Base-by-base conservation (phyloP, 345 rosid species). In the Linum usitatissimum region DNA sequence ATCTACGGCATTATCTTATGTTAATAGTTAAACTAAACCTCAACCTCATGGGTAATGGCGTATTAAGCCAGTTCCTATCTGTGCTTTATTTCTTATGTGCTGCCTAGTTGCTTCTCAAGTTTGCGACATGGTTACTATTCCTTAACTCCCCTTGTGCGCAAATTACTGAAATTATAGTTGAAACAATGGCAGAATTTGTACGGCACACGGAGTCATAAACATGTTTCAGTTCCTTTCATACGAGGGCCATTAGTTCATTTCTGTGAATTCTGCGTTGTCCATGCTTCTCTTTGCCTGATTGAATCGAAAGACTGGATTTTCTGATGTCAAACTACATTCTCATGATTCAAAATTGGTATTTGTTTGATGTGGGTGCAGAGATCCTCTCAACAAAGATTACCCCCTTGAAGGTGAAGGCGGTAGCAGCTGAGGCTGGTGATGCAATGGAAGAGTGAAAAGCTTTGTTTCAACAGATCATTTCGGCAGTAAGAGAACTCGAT, bases 361-460 rank as follows among this genome's bases (percentile, higher is more conserved):
- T 64, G 21, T 30, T 59, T 70, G 66, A 14, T 68, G n/a, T 74
- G 34, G 19, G 69, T 66, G 20, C 85, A 84, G 95, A 88, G 88
- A 80, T 88, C 64, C 88, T 88, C 30, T 20, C 68, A 23, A 86
- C 90, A 6, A 88, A 84, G 79, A 82, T 86, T 31, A 86, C 85
- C 0, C 80, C 86, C 40, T 57, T 84, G 69, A 77, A 67, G 80
- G 88, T 84, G 68, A 77, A 67, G 60, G 88, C 78, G 13, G 79
- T 59, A 30, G 74, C 79, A 18, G 73, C 68, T 42, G 86, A 84
- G 76, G 88, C 72, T 57, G 88, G 83, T 23, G 88, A 88, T 63
- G 88, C 79, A 1, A 88, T 88, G 96, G 96, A 87, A 75, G 91
- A 86, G 69, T 86, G 65, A 80, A 61, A 21, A 45, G 51, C 51